Evolutionary conservation across 495 filamentous ascomycete species (phyloP).

Genomic region (Diplogelasinospora grovesii): DNA sequence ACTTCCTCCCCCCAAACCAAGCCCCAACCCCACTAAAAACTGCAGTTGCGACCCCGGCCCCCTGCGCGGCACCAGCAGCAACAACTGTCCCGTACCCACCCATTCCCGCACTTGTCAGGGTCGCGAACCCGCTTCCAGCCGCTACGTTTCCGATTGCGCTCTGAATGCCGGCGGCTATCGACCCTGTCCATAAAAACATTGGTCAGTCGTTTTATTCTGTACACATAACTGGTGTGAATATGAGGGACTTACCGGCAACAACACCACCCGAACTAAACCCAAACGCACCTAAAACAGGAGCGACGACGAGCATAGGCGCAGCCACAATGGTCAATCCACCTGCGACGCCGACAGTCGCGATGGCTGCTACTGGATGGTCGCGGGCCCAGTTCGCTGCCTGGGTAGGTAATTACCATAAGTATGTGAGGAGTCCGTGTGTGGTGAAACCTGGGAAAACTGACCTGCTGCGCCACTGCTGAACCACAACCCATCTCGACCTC

Average conservation of each 20-base stretch:
- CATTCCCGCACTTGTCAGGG: constrained; percentile 14
- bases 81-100: constrained; percentile 7
- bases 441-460: no score
- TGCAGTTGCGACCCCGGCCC: not conserved
- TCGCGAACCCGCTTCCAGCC: constrained; percentile 12
- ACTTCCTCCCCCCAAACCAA: no score
- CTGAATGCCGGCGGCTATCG: constrained; percentile 12
- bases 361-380: no score
- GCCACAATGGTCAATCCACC: constrained; percentile 7
- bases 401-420: no score
- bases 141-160: constrained; percentile 11
- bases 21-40: not conserved
- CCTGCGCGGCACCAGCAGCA: constrained; percentile 1
- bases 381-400: no score
- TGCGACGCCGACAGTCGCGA: constrained; percentile 1
- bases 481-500: no score
- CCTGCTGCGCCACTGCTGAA: no score
- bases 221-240: no score
- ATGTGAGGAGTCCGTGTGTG: no score
- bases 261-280: constrained; percentile 5
- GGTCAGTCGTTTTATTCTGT: no score
- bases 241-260: constrained; percentile 9
- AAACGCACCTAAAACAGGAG: not conserved
- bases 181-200: constrained; percentile 7
- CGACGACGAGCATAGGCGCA: not conserved